Percentiles rank a stretch among this genome's conserved stretches.
Evolutionary conservation across 2,329 filamentous ascomycete genomes (phyloP).

Genomic region (Sporothrix schenckii): DNA sequence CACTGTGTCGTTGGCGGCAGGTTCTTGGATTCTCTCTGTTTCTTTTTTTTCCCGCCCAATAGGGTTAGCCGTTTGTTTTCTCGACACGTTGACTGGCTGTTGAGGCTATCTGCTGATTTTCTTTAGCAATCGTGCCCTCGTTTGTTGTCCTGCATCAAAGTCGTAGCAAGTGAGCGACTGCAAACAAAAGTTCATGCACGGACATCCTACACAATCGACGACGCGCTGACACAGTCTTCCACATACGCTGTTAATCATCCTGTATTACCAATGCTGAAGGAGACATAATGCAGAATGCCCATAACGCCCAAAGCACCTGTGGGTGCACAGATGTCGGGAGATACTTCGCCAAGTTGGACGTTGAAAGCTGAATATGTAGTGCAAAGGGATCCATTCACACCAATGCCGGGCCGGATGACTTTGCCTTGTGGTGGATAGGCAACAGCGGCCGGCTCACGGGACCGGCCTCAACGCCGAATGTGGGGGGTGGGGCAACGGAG

Average conservation of each 20-base stretch:
- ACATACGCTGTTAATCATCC: not conserved
- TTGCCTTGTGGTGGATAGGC: conserved; percentile 1
- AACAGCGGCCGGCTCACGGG: conserved; percentile 11
- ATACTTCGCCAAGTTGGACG: not conserved
- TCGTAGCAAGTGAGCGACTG: not conserved
- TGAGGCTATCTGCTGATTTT: not conserved
- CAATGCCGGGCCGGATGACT: conserved; percentile 16
- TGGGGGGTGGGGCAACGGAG: not conserved
- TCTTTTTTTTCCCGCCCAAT: conserved; percentile 11
- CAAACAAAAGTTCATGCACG: not conserved
- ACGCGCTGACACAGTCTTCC: not conserved
- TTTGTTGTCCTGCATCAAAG: conserved; percentile 9
- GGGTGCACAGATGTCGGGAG: too few species aligned
- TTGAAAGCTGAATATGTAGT: not conserved
- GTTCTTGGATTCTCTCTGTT: not conserved
- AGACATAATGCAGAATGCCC: too few species aligned
- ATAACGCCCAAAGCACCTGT: too few species aligned
- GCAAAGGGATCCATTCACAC: not conserved
- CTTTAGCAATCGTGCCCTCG: not conserved
- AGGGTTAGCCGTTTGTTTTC: not conserved
- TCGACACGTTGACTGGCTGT: not conserved
- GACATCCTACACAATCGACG: not conserved
- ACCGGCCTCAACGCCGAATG: not conserved
- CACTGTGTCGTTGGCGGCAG: conserved; percentile 4
- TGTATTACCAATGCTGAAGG: too few species aligned